Base-by-base conservation (phyloP, 306 rosid species). In the Inga oerstediana region DNA sequence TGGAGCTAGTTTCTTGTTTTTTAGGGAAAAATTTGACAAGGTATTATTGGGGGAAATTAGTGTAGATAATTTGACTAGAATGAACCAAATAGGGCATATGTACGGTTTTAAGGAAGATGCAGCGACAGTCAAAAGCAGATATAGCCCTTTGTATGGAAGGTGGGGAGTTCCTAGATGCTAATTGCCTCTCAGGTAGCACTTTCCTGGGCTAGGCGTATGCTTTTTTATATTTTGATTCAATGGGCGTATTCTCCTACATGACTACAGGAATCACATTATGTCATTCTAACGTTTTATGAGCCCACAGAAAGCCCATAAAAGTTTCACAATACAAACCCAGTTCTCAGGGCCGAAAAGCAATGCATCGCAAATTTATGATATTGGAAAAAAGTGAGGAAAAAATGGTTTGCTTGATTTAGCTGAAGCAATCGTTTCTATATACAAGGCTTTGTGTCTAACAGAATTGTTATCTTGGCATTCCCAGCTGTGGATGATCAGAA, bases 51-150 rank as follows among this genome's bases (percentile, higher is more conserved):
- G 41, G 30, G 71, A 51, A 17, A 7, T 2, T 64, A 61, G 46
- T 30, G 76, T 48, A 41, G 68, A 72, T 67, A 41, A 27, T 61
- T 65, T 85, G 48, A 64, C 72, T 59, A 73, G 35, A 41, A 68
- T 72, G 48, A 78, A 72, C 14, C 74, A 65, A 69, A 77, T 77
- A 39, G 73, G 73, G 2, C 67, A 41, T 7, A 81, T 9, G 8
- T 39, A 39, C 6, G 43, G 43, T 2, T 39, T 39, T 39, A 39
- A 6, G 43, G 8, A 39, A 39, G 43, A 39, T 6, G 43, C 43
- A 39, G 43, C 1, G 8, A 39, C 6, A 39, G 43, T 1, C 6
- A 39, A 39, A 39, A 5, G 80, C 78, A 51, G 78, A 85, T 27
- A 85, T 48, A 27, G 74, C 74, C 45, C 44, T 73, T 2, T 45